phyloP scores from a whole-genome alignment of 305 asterid genomes.

The Galium porrigens region DNA sequence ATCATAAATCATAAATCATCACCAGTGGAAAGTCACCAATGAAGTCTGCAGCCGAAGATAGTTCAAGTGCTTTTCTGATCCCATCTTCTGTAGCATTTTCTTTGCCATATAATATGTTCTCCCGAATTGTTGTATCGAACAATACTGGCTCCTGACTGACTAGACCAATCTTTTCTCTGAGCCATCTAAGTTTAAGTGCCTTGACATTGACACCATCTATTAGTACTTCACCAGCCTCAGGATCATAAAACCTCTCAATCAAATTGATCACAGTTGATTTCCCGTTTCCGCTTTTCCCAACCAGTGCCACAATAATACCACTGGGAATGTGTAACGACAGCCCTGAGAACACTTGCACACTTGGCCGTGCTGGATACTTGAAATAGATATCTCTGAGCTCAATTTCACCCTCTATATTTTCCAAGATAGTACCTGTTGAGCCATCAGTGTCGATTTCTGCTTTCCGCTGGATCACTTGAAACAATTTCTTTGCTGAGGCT shows the following conservation, averaged over 20 bases:
- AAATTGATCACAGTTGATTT: slow-evolving; percentile 55
- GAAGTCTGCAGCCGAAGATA: slow-evolving; percentile 6
- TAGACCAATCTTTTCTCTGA: slow-evolving; percentile 52
- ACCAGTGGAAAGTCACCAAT: slow-evolving; percentile 12
- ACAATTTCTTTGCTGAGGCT: slow-evolving; percentile 53
- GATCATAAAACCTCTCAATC: slow-evolving; percentile 68
- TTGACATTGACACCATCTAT: slow-evolving; percentile 48
- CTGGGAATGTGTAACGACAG: slow-evolving; percentile 31
- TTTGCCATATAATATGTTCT: slow-evolving; percentile 43
- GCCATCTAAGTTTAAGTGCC: slow-evolving; percentile 39
- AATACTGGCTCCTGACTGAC: slow-evolving; percentile 65
- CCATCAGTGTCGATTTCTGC: slow-evolving; percentile 36
- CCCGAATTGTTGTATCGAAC: slow-evolving; percentile 48
- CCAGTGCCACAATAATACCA: slow-evolving; percentile 48
- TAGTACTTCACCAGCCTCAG: slow-evolving; percentile 49
- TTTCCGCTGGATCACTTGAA: slow-evolving; percentile 34
- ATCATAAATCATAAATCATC: neutral
- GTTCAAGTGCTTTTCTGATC: slow-evolving; percentile 7
- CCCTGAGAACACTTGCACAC: slow-evolving; percentile 40
- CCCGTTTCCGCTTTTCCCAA: slow-evolving; percentile 67
- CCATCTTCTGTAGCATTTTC: slow-evolving; percentile 12
- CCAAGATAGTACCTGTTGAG: slow-evolving; percentile 25
- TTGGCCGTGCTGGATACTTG: slow-evolving; percentile 53
- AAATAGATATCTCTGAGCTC: slow-evolving; percentile 40
- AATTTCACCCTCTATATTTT: slow-evolving; percentile 35